Evolutionary conservation across 2,329 filamentous ascomycete genomes (phyloP).

Genomic region (Thelonectria discophora): DNA sequence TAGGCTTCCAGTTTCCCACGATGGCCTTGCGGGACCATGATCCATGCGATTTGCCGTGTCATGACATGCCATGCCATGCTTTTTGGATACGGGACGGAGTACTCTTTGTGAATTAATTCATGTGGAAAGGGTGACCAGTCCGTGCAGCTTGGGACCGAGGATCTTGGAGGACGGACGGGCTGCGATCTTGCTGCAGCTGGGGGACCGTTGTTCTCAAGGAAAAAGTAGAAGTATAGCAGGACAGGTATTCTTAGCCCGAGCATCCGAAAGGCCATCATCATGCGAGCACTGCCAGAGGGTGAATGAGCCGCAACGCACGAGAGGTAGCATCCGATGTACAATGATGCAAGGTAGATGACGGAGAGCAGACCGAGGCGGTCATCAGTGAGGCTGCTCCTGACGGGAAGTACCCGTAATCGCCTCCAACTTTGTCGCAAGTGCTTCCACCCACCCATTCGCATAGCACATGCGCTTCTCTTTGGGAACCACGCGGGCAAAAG

Average conservation of each 20-base stretch:
- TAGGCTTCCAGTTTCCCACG: conserved; percentile 24
- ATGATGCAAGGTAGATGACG: conserved; percentile 39
- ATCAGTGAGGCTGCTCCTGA: background rate
- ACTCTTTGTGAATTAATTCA: conserved; percentile 13
- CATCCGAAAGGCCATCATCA: background rate
- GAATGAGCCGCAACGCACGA: conserved; percentile 14
- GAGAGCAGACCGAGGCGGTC: conserved; percentile 30
- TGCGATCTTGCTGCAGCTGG: conserved; percentile 20
- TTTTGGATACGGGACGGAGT: conserved; percentile 28
- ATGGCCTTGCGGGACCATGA: conserved; percentile 26
- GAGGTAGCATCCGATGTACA: conserved; percentile 26
- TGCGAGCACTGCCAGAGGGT: conserved; percentile 4
- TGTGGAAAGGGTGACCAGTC: conserved; percentile 21
- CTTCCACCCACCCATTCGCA: conserved; percentile 9
- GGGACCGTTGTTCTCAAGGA: conserved; percentile 26
- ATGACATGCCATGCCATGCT: conserved; percentile 32
- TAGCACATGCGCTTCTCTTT: conserved; percentile 15
- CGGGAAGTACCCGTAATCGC: background rate
- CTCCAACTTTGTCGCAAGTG: too few species aligned
- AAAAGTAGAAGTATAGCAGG: background rate
- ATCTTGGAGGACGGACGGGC: conserved; percentile 13
- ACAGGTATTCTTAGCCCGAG: background rate
- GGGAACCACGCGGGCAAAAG: conserved; percentile 15
- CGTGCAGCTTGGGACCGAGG: conserved; percentile 33
- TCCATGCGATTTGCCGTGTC: conserved; percentile 22